Conservation (phyloP, 371 early-diverging fungal species). For the Rhizopus arrhizus region DNA sequence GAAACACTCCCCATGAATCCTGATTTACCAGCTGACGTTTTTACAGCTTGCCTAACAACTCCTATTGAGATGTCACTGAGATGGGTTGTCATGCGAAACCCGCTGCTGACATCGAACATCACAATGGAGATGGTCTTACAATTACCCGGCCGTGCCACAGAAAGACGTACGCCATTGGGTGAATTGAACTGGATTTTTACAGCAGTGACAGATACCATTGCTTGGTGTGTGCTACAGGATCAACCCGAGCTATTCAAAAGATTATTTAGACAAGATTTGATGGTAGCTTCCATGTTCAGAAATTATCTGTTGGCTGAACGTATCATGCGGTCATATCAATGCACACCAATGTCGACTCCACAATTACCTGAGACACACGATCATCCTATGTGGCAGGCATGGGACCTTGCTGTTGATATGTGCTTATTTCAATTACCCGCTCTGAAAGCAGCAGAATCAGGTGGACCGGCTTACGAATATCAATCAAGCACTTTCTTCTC, state of each 20-base stretch:
- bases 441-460: slow-evolving; percentile 63
- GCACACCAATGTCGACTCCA: slow-evolving; percentile 89
- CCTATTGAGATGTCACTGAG: slow-evolving; percentile 94
- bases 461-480: slow-evolving; percentile 63
- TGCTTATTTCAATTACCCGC: slow-evolving; percentile 89
- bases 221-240: slow-evolving; percentile 89
- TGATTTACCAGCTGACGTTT: slow-evolving; percentile 94
- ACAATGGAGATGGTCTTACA: slow-evolving; percentile 85
- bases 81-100: slow-evolving; percentile 90
- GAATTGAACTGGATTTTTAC: slow-evolving; percentile 99
- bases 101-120: slow-evolving; percentile 69
- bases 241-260: slow-evolving; percentile 88
- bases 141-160: slow-evolving; percentile 87
- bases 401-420: slow-evolving; percentile 96
- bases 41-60: slow-evolving; percentile 94
- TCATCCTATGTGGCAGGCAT: slow-evolving; percentile 95
- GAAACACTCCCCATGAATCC: slow-evolving; percentile 93
- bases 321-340: slow-evolving; percentile 90
- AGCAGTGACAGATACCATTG: slow-evolving; percentile 97
- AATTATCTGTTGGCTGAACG: slow-evolving; percentile 95
- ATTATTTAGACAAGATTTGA: slow-evolving; percentile 93
- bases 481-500: slow-evolving; percentile 87
- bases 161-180: slow-evolving; percentile 92
- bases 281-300: slow-evolving; percentile 94
- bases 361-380: slow-evolving; percentile 86